Conservation (phyloP, 2,329 filamentous ascomycete genomes). For the Beauveria varroae region DNA sequence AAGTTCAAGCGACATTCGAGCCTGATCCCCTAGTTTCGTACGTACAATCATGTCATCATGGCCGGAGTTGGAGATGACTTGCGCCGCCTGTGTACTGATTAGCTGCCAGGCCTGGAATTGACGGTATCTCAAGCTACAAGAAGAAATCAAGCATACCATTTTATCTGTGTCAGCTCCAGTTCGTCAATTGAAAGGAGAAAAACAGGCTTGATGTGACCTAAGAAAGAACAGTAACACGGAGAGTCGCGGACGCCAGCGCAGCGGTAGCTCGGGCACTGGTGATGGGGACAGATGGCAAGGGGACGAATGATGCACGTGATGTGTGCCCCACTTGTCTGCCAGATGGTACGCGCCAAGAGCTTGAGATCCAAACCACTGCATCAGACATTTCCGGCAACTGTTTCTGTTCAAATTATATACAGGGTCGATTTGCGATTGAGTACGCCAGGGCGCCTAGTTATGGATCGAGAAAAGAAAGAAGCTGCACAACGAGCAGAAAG, state of each 20-base stretch:
- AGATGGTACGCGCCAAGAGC: not conserved
- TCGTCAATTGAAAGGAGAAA: not conserved
- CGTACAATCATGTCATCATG: conserved; percentile 99
- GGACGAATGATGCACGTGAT: conserved; percentile 10
- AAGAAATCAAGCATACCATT: conserved; percentile 7
- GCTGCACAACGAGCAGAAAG: not conserved
- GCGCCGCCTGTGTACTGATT: conserved; percentile 26
- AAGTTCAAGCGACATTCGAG: not conserved
- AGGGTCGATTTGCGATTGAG: not conserved
- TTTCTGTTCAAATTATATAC: no score
- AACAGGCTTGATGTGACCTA: not conserved
- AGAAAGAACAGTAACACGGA: not conserved
- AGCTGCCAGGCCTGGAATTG: not conserved
- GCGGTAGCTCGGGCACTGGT: not conserved
- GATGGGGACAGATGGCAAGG: conserved; percentile 11
- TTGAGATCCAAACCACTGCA: not conserved
- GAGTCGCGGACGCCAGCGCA: not conserved
- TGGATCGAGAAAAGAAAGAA: not conserved
- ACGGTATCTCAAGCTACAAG: no score
- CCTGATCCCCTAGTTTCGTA: conserved; percentile 19
- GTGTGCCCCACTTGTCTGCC: not conserved
- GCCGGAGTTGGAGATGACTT: conserved; percentile 39
- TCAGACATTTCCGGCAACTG: no score
- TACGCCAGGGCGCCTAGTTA: not conserved
- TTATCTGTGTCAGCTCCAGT: not conserved